These are phyloP conservation scores for Clitopilus hobsonii DNA, from an alignment of 768 basidiomycete species.

Conservation along the genomic window DNA sequence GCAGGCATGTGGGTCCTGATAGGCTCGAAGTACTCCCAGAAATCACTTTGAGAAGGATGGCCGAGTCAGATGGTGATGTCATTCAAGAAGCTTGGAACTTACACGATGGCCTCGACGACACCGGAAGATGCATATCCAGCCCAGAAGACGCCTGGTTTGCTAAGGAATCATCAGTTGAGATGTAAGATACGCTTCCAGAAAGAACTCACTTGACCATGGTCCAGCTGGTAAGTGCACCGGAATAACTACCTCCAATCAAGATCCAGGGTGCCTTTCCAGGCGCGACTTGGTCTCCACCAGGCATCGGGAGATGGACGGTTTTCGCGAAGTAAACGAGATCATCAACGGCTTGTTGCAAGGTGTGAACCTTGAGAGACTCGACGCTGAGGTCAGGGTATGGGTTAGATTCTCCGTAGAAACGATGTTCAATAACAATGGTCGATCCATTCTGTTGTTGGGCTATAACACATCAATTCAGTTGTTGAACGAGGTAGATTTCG, in stretches of 20 bases:
- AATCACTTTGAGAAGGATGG: too few relatives aligned
- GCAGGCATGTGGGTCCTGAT: slow-evolving; percentile 61
- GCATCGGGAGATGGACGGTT: slow-evolving; percentile 63
- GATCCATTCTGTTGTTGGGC: slow-evolving; percentile 64
- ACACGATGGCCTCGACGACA: slow-evolving; percentile 59
- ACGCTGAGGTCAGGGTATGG: slow-evolving; percentile 59
- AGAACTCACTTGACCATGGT: slow-evolving; percentile 21
- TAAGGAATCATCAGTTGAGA: slow-evolving; percentile 14
- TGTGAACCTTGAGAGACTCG: slow-evolving; percentile 53
- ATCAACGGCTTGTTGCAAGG: slow-evolving; percentile 70
- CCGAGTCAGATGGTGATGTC: too few relatives aligned
- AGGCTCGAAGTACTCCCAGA: slow-evolving; percentile 73
- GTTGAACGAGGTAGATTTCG: neutral
- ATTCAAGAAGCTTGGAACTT: too few relatives aligned
- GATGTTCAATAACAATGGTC: slow-evolving; percentile 62
- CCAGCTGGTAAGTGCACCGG: slow-evolving; percentile 24
- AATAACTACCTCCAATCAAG: slow-evolving; percentile 46
- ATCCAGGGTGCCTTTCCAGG: slow-evolving; percentile 51
- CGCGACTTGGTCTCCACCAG: slow-evolving; percentile 53
- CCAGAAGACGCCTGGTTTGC: slow-evolving; percentile 55
- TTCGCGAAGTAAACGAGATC: slow-evolving; percentile 68
- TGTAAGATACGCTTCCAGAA: slow-evolving; percentile 66
- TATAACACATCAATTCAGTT: slow-evolving; percentile 7
- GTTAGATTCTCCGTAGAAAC: slow-evolving; percentile 72
- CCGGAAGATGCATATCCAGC: slow-evolving; percentile 66